Conservation (phyloP, 2,329 filamentous ascomycete species). For the Diplodia sapinea region DNA sequence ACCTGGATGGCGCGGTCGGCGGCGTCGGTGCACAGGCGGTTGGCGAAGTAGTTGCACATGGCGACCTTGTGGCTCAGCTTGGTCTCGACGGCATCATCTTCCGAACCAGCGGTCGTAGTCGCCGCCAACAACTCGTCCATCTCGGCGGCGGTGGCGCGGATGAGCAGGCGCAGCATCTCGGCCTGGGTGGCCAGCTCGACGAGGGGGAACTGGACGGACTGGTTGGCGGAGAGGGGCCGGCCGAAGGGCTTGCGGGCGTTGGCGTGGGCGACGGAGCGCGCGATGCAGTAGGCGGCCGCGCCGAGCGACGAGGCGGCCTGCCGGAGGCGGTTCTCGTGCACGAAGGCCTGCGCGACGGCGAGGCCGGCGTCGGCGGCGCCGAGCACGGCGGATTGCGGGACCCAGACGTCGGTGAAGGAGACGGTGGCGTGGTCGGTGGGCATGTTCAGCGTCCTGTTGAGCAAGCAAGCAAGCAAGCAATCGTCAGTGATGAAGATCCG, state of each 20-base stretch:
- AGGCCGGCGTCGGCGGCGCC: slow-evolving; percentile 61
- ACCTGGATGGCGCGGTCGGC: slow-evolving; percentile 69
- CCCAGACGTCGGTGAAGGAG: slow-evolving; percentile 62
- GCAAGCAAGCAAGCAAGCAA: too few species aligned
- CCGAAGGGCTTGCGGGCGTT: slow-evolving; percentile 62
- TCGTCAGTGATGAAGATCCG: neutral
- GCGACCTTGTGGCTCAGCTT: slow-evolving; percentile 66
- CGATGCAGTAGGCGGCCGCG: slow-evolving; percentile 65
- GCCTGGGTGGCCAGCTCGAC: slow-evolving; percentile 67
- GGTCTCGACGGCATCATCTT: slow-evolving; percentile 57
- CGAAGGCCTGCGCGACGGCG: slow-evolving; percentile 66
- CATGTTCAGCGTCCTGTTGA: slow-evolving; percentile 65
- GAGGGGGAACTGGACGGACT: slow-evolving; percentile 68
- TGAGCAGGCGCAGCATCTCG: slow-evolving; percentile 66
- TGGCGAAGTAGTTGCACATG: slow-evolving; percentile 72
- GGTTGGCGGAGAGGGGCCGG: slow-evolving; percentile 62
- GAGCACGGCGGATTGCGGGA: slow-evolving; percentile 60
- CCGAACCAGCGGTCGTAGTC: too few species aligned
- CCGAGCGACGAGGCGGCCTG: slow-evolving; percentile 67
- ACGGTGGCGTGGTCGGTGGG: slow-evolving; percentile 69
- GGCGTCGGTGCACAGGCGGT: slow-evolving; percentile 64
- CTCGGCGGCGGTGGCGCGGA: slow-evolving; percentile 65
- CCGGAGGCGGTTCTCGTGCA: slow-evolving; percentile 70
- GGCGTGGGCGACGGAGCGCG: slow-evolving; percentile 63
- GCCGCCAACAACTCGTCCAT: slow-evolving; percentile 59